A percentile compares a stretch with the other conserved stretches of the same genome.
phyloP scores from a whole-genome alignment of 495 filamentous ascomycete genomes.

The Bacidia rubella region DNA sequence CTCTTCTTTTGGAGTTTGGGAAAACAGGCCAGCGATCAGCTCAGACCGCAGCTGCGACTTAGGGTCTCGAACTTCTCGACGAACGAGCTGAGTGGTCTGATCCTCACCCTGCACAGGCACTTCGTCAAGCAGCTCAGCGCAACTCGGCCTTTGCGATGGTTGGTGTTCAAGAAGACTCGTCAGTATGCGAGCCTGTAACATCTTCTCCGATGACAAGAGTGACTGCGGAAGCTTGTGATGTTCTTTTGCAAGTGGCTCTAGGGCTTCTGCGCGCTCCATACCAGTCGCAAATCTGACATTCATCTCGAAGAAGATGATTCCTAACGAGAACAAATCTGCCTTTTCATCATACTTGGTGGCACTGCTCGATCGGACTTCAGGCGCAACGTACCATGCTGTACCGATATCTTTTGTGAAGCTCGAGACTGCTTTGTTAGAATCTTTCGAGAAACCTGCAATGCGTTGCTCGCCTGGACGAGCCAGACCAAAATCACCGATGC shows the following conservation, averaged over 20 bases:
- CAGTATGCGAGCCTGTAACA: slow-evolving; percentile 61
- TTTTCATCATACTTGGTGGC: slow-evolving; percentile 76
- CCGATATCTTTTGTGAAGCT: slow-evolving; percentile 77
- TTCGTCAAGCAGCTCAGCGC: slow-evolving; percentile 68
- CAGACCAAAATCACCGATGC: slow-evolving; percentile 92
- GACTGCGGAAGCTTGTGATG: slow-evolving; percentile 55
- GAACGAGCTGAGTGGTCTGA: slow-evolving; percentile 69
- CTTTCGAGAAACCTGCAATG: slow-evolving; percentile 21
- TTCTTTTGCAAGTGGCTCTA: slow-evolving; percentile 55
- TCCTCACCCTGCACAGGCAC: slow-evolving; percentile 85
- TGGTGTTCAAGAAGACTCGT: slow-evolving; percentile 66
- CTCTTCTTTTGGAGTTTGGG: not conserved
- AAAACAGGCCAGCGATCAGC: slow-evolving; percentile 48
- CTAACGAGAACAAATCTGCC: slow-evolving; percentile 96
- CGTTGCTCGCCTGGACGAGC: slow-evolving; percentile 75
- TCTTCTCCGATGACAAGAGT: slow-evolving; percentile 63
- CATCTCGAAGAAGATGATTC: slow-evolving; percentile 98
- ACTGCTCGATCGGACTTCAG: slow-evolving; percentile 64
- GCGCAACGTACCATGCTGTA: slow-evolving; percentile 90
- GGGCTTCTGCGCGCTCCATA: slow-evolving; percentile 76
- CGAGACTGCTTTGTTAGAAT: slow-evolving; percentile 9
- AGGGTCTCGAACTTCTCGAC: slow-evolving; percentile 67
- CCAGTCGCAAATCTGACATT: slow-evolving; percentile 64
- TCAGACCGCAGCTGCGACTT: slow-evolving; percentile 81
- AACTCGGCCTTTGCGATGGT: slow-evolving; percentile 72